Evolutionary conservation across 2,329 filamentous ascomycete genomes (phyloP).

Genomic region (Pestalotiopsis sp.): DNA sequence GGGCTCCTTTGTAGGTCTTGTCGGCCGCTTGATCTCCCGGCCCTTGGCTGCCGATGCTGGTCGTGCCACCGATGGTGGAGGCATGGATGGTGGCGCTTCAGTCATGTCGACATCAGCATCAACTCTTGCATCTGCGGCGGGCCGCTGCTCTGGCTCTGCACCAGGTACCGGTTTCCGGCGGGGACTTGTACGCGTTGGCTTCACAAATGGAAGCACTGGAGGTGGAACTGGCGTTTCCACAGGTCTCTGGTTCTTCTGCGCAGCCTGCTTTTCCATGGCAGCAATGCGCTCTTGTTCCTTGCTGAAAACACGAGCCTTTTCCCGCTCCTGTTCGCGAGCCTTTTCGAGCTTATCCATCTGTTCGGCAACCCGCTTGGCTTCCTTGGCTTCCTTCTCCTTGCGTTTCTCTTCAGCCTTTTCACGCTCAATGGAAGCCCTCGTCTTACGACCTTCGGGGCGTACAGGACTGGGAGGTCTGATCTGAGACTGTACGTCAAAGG

Average conservation of each 20-base stretch:
- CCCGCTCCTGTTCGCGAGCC: slow-evolving; percentile 69
- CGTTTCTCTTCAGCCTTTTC: slow-evolving; percentile 66
- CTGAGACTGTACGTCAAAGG: slow-evolving; percentile 30
- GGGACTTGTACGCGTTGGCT: slow-evolving; percentile 53
- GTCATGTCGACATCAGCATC: slow-evolving; percentile 55
- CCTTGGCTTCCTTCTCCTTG: slow-evolving; percentile 61
- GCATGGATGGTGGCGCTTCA: slow-evolving; percentile 56
- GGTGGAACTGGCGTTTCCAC: slow-evolving; percentile 27
- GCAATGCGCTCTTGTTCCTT: slow-evolving; percentile 59
- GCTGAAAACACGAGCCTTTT: slow-evolving; percentile 64
- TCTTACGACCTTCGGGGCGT: slow-evolving; percentile 48
- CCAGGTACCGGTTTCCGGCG: slow-evolving; percentile 45
- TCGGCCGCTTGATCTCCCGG: slow-evolving; percentile 59
- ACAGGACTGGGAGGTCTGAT: slow-evolving; percentile 44
- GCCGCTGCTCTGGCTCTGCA: slow-evolving; percentile 29
- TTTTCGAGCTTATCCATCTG: slow-evolving; percentile 67
- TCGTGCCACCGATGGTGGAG: slow-evolving; percentile 63
- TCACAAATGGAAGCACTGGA: slow-evolving; percentile 37
- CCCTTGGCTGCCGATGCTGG: slow-evolving; percentile 50
- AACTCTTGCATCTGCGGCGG: slow-evolving; percentile 31
- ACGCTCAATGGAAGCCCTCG: slow-evolving; percentile 61
- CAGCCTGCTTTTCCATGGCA: slow-evolving; percentile 55
- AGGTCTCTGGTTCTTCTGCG: slow-evolving; percentile 53
- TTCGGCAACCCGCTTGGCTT: slow-evolving; percentile 62
- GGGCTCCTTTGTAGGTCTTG: slow-evolving; percentile 65